phyloP scores from a whole-genome alignment of 192 early-diverging fungal genomes.

The Coemansia sp. region DNA sequence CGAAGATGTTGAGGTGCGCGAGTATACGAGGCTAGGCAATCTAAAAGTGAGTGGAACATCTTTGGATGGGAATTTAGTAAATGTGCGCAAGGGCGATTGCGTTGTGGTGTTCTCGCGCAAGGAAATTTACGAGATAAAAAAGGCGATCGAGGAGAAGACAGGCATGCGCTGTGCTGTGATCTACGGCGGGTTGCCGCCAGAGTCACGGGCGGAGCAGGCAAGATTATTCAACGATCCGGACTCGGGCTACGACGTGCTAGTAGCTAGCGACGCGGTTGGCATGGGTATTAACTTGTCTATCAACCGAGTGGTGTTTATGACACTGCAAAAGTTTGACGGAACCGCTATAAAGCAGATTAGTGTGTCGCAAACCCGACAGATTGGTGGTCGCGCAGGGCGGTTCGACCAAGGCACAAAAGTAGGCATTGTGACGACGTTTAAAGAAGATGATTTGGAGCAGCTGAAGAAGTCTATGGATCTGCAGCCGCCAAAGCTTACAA shows the following conservation, averaged over 20 bases:
- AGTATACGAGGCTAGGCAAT: slow-evolving; percentile 75
- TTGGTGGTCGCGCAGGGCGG: slow-evolving; percentile 88
- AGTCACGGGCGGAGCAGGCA: slow-evolving; percentile 86
- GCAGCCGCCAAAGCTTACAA: slow-evolving; percentile 32
- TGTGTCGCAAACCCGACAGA: slow-evolving; percentile 86
- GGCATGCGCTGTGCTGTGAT: slow-evolving; percentile 82
- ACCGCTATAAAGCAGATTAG: slow-evolving; percentile 50
- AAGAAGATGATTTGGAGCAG: slow-evolving; percentile 13
- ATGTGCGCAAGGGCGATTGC: slow-evolving; percentile 77
- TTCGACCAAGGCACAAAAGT: slow-evolving; percentile 66
- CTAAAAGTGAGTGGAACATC: slow-evolving; percentile 58
- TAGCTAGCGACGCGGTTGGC: slow-evolving; percentile 95
- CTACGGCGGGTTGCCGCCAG: slow-evolving; percentile 93
- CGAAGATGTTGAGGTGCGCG: slow-evolving; percentile 76
- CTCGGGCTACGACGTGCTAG: slow-evolving; percentile 75
- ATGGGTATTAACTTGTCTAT: slow-evolving; percentile 98
- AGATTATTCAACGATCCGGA: slow-evolving; percentile 83
- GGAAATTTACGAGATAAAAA: slow-evolving; percentile 77
- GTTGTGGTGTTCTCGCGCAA: slow-evolving; percentile 87
- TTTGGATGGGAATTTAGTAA: slow-evolving; percentile 57
- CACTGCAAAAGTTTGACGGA: slow-evolving; percentile 81
- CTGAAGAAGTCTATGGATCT: slow-evolving; percentile 20
- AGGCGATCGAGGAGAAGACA: slow-evolving; percentile 71
- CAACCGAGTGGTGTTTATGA: slow-evolving; percentile 81
- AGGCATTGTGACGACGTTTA: slow-evolving; percentile 70